Evolutionary conservation across 208 protist species (phyloP), one percentile per base, ranked within the genome.

Genomic region (Histomonas meleagridis): DNA sequence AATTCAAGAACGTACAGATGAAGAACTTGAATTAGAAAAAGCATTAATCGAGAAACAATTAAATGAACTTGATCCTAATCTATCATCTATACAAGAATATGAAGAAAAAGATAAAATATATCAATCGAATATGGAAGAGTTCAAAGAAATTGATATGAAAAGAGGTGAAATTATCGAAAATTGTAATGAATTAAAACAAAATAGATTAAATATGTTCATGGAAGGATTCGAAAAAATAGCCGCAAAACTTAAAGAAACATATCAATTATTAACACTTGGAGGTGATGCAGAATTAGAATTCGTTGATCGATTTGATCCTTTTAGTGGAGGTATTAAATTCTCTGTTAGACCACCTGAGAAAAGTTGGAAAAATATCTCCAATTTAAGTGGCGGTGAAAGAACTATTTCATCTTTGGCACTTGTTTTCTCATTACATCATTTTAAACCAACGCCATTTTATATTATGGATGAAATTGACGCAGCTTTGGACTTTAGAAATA

Each of bases 401-500:
- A 72, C 94, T 4, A 43, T 95, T 35, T 91, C 79, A 49, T 93
- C 90, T n/a, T 48, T 95, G 5, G 81, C 93, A 43, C 51, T 95
- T 4, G 93, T 99, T 51, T 99, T 99, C 95, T 97, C 99, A 32
- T 96, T 99, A 26, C 99, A 99, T 94, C 96, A 99, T 94, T 99
- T 98, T 94, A 99, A 99, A 93, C 98, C 94, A 43, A 93, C 92
- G 18, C 93, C 93, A n/a, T 76, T 99, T 55, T 99, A 99, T 95
- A 97, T 99, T 62, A 99, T 99, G 98, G 99, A 99, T 95, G 98
- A 99, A 94, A 99, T 99, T 92, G 99, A 99, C 94, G 99, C 99
- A 5, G 99, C 99, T 7, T 95, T 99, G 12, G 99, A 99, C 94
- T 99, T 99, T 94, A 95, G 97, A 49, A 99, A 99, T 93, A 96